phyloP scores from a whole-genome alignment of 139 green algal genomes.

The Chlorella vulgaris region DNA sequence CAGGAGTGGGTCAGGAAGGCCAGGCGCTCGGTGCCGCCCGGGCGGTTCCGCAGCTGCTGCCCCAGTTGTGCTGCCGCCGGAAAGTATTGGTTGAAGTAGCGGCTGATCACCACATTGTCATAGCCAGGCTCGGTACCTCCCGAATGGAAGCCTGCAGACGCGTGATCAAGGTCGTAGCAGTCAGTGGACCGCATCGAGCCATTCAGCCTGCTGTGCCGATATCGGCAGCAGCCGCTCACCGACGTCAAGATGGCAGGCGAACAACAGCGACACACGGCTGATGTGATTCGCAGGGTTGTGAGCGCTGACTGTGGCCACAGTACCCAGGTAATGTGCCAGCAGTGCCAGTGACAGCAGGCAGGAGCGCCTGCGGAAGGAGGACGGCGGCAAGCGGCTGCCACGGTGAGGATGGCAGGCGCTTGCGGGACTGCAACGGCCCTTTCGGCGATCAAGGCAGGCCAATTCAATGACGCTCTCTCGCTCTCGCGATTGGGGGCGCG shows the following conservation, averaged over 20 bases:
- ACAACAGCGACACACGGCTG: constrained; percentile 58
- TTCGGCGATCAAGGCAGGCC: too few species aligned
- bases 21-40: constrained; percentile 36
- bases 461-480: too few species aligned
- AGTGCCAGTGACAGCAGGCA: too few species aligned
- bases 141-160: constrained; percentile 11
- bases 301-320: background rate
- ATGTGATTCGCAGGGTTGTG: background rate
- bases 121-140: constrained; percentile 19
- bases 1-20: constrained; percentile 47
- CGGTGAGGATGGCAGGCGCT: too few species aligned
- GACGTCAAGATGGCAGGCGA: constrained; percentile 64
- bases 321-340: too few species aligned
- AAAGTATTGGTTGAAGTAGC: constrained; percentile 62
- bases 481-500: too few species aligned
- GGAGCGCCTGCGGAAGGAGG: too few species aligned
- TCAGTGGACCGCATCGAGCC: background rate
- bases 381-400: too few species aligned
- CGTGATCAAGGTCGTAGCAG: background rate
- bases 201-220: background rate
- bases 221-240: constrained; percentile 7
- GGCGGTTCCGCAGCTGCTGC: constrained; percentile 14
- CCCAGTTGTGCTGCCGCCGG: constrained; percentile 43
- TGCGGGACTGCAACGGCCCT: too few species aligned
- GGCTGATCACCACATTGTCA: constrained; percentile 60